phyloP scores from a whole-genome alignment of 1,284 basidiomycete species.

The Rhizoctonia solani region DNA sequence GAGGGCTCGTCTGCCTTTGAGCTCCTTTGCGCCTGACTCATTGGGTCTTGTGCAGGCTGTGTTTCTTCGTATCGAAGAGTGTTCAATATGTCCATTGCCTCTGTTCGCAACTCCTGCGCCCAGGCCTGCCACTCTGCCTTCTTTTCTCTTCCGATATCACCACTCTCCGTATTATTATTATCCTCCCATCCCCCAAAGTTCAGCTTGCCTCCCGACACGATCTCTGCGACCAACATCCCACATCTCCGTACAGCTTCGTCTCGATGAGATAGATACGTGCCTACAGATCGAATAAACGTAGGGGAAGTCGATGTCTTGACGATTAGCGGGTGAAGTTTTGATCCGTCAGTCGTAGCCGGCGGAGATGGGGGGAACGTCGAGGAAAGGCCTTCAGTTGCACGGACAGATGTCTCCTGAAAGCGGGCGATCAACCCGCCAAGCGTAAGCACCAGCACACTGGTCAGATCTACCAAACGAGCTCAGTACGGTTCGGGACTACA shows the following conservation, averaged over 20 bases:
- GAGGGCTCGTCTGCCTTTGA: no score
- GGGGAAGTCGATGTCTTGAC: slow-evolving; percentile 52
- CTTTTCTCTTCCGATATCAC: background rate
- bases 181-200: slow-evolving; percentile 87
- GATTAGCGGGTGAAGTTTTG: slow-evolving; percentile 48
- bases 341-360: no score
- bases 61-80: slow-evolving; percentile 13
- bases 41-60: slow-evolving; percentile 15
- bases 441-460: background rate
- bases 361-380: slow-evolving; percentile 12
- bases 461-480: slow-evolving; percentile 24
- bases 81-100: background rate
- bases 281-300: slow-evolving; percentile 72
- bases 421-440: background rate
- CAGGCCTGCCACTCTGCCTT: slow-evolving; percentile 6
- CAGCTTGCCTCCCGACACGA: slow-evolving; percentile 72
- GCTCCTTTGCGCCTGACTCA: no score
- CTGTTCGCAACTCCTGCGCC: background rate
- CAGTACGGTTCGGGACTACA: background rate
- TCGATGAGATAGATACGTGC: slow-evolving; percentile 76
- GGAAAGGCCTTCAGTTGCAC: background rate
- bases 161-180: slow-evolving; percentile 35
- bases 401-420: background rate
- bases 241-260: slow-evolving; percentile 80
- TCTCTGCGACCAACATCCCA: slow-evolving; percentile 92